These are phyloP conservation scores for Pythium periplocum DNA, from an alignment of 352 stramenopile species.

Conservation along the genomic window DNA sequence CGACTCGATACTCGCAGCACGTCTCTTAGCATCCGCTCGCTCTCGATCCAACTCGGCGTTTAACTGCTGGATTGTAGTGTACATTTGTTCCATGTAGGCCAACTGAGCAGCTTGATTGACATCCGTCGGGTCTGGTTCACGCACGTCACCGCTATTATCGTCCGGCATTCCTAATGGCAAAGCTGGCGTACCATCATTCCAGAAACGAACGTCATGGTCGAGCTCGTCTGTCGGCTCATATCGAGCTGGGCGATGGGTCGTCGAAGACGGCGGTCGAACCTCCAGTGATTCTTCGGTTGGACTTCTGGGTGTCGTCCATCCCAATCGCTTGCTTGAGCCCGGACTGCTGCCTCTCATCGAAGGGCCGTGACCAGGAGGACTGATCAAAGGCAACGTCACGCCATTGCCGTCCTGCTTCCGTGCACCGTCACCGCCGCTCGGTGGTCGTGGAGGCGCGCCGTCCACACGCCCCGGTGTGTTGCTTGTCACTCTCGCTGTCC, in stretches of 20 bases:
- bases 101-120: slow-evolving; percentile 37
- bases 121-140: slow-evolving; percentile 9
- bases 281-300: slow-evolving; percentile 1
- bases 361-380: slow-evolving; percentile 2
- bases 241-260: not conserved
- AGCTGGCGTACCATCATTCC: slow-evolving; percentile 15
- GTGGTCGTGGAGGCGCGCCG: too few relatives aligned
- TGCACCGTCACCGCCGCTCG: too few relatives aligned
- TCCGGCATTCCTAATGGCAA: not conserved
- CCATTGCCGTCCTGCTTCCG: not conserved
- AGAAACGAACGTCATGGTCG: slow-evolving; percentile 7
- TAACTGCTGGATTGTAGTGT: slow-evolving; percentile 45
- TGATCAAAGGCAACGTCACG: slow-evolving; percentile 18
- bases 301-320: slow-evolving; percentile 42
- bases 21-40: slow-evolving; percentile 13
- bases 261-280: not conserved
- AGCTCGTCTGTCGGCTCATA: not conserved
- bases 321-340: slow-evolving; percentile 10
- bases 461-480: too few relatives aligned
- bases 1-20: slow-evolving; percentile 13
- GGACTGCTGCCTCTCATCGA: not conserved
- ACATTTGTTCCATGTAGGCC: slow-evolving; percentile 71
- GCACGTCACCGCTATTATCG: slow-evolving; percentile 4
- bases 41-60: slow-evolving; percentile 46
- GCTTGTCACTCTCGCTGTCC: slow-evolving; percentile 3